phyloP scores from a whole-genome alignment of 257 asterid genomes.

The Plantago major region DNA sequence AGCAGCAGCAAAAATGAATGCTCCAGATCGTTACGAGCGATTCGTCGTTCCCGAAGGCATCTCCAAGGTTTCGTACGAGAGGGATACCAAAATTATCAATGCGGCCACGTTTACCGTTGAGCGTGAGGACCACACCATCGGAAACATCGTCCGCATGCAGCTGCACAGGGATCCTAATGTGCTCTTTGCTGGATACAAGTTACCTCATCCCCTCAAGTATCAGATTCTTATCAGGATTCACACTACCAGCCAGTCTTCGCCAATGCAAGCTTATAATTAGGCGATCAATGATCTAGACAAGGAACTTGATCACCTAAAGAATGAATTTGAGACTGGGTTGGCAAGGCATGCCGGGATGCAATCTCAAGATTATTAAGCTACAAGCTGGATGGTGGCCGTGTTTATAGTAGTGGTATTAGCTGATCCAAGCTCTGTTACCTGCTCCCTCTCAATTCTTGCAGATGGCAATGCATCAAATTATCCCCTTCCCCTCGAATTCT shows the following conservation, averaged over 20 bases:
- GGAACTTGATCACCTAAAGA: no score
- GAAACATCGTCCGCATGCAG: conserved; percentile 94
- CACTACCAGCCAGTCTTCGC: conserved; percentile 92
- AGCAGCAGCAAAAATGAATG: conserved; percentile 41
- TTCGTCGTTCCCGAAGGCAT: conserved; percentile 93
- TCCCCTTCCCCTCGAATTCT: no score
- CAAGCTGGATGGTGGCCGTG: no score
- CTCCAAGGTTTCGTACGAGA: conserved; percentile 86
- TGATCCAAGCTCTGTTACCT: no score
- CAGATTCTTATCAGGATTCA: conserved; percentile 86
- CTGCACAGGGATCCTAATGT: conserved; percentile 83
- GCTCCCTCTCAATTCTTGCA: no score
- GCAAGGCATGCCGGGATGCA: no score
- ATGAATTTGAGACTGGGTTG: no score
- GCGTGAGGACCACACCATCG: conserved; percentile 94
- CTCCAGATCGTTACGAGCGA: conserved; percentile 90
- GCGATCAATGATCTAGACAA: conserved; percentile 96
- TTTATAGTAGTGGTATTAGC: no score
- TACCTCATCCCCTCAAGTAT: conserved; percentile 98
- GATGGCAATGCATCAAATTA: no score
- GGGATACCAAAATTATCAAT: conserved; percentile 91
- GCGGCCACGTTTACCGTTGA: conserved; percentile 89
- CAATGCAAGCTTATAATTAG: conserved; percentile 98
- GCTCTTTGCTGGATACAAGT: conserved; percentile 88
- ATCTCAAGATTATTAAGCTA: no score